These are phyloP conservation scores for Orbilia blumenaviensis DNA, from an alignment of 2,329 filamentous ascomycete genomes.

Conservation along the genomic window DNA sequence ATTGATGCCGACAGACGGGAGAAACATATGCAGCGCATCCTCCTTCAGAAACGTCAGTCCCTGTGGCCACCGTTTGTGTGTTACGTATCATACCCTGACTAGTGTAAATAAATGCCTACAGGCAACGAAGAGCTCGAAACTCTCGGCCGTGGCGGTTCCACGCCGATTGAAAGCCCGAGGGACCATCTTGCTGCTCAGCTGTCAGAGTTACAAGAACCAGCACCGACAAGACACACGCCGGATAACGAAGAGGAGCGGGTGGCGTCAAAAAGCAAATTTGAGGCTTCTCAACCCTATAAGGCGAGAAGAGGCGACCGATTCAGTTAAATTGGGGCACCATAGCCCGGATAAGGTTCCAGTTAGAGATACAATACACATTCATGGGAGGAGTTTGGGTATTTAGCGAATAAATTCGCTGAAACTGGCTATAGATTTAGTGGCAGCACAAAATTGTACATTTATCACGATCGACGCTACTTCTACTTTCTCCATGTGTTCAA, in stretches of 20 bases:
- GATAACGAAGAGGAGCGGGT: conserved; percentile 73
- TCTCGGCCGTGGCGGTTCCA: conserved; percentile 34
- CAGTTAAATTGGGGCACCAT: conserved; percentile 62
- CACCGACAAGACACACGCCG: conserved; percentile 82
- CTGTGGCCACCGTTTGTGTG: neutral
- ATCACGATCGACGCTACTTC: neutral
- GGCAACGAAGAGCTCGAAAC: conserved; percentile 54
- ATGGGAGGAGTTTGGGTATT: neutral
- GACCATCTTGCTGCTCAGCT: conserved; percentile 67
- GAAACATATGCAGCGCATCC: conserved; percentile 73
- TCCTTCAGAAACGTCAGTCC: conserved; percentile 67
- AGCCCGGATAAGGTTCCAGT: neutral
- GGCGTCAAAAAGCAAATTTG: conserved; percentile 87
- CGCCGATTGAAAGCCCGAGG: conserved; percentile 56
- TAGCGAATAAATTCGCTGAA: neutral
- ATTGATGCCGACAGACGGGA: conserved; percentile 88
- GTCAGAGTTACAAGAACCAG: conserved; percentile 83
- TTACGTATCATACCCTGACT: conserved; percentile 55
- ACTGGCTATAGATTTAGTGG: conserved; percentile 3
- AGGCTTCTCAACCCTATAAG: conserved; percentile 77
- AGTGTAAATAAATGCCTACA: conserved; percentile 59
- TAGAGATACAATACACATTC: neutral
- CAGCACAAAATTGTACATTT: conserved; percentile 19
- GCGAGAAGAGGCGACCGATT: conserved; percentile 89
- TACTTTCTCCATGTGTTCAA: neutral